A percentile compares a stretch with the other conserved stretches of the same genome.
Conservation (phyloP, 805 yeast species). For the Starmerella kuoi region DNA sequence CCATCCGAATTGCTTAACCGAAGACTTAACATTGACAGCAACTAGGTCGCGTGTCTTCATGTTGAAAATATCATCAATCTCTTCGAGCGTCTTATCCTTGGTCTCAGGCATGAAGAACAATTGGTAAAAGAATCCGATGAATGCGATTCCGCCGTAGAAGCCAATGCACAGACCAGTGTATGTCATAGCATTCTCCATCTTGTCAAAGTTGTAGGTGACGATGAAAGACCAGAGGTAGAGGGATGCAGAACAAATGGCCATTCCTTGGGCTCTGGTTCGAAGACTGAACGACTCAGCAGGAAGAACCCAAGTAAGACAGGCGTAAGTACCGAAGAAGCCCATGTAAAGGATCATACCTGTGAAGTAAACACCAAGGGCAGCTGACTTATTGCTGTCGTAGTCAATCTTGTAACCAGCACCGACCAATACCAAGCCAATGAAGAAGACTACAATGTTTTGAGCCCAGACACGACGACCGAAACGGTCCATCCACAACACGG, state of each 20-base stretch:
- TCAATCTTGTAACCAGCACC: constrained; percentile 44
- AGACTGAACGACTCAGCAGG: constrained; percentile 54
- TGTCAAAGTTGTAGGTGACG: constrained; percentile 50
- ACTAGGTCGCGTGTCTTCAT: constrained; percentile 34
- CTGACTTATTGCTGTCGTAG: constrained; percentile 31
- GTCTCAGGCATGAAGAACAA: constrained; percentile 56
- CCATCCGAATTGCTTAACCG: constrained; percentile 9
- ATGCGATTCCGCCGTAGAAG: constrained; percentile 56
- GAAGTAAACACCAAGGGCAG: constrained; percentile 48
- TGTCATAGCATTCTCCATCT: constrained; percentile 46
- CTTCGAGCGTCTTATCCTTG: constrained; percentile 58
- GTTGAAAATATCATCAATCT: constrained; percentile 51
- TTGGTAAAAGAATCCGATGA: constrained; percentile 35
- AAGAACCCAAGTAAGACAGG: constrained; percentile 56
- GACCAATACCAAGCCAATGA: constrained; percentile 47
- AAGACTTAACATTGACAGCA: constrained; percentile 7
- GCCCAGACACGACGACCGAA: constrained; percentile 47
- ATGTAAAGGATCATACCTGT: constrained; percentile 52
- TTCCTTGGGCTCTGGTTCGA: constrained; percentile 49
- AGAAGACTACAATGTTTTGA: constrained; percentile 43
- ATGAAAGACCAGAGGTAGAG: constrained; percentile 52
- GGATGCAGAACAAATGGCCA: constrained; percentile 44
- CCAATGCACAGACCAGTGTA: constrained; percentile 52
- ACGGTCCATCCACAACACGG: constrained; percentile 36
- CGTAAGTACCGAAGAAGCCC: constrained; percentile 55